These are phyloP conservation scores for Takashimella tepidaria DNA, from an alignment of 1,284 basidiomycete species.

Conservation along the genomic window DNA sequence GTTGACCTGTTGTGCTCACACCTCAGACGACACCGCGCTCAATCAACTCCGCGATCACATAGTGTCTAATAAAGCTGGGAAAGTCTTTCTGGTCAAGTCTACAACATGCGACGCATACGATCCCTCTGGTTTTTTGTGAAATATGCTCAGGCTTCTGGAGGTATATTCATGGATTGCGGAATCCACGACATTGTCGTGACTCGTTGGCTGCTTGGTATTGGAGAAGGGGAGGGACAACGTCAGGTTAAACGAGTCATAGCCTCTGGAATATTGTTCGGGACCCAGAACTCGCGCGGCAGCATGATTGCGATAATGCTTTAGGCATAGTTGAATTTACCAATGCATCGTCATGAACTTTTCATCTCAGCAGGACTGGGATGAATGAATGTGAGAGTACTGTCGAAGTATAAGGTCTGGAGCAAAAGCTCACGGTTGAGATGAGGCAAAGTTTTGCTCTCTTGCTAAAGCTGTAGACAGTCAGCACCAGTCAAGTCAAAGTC, in stretches of 20 bases:
- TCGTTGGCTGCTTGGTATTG: conserved; percentile 9
- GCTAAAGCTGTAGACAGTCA: not conserved
- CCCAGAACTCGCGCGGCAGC: conserved; percentile 16
- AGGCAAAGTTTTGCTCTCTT: not conserved
- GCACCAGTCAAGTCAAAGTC: not conserved
- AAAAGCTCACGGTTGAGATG: conserved; percentile 14
- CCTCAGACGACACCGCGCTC: conserved; percentile 1
- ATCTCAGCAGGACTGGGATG: conserved; percentile 19
- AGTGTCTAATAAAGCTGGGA: conserved; percentile 3
- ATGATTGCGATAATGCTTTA: conserved; percentile 23
- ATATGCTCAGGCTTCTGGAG: conserved; percentile 18
- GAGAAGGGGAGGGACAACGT: not conserved
- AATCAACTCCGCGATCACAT: conserved; percentile 5
- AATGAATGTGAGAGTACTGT: conserved; percentile 11
- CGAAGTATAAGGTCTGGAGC: conserved; percentile 14
- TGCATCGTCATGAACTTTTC: conserved; percentile 11
- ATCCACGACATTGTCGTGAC: conserved; percentile 26
- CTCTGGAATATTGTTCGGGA: conserved; percentile 17
- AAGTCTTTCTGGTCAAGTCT: conserved; percentile 15
- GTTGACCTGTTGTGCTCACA: conserved; percentile 2
- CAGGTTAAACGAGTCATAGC: conserved; percentile 19
- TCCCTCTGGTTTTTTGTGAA: conserved; percentile 6
- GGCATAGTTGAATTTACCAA: conserved; percentile 19
- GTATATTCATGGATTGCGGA: conserved; percentile 23
- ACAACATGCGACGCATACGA: conserved; percentile 17